A percentile compares a stretch with the other conserved stretches of the same genome.
Conservation (phyloP, 495 filamentous ascomycete genomes). For the Daldinia caldariorum region DNA sequence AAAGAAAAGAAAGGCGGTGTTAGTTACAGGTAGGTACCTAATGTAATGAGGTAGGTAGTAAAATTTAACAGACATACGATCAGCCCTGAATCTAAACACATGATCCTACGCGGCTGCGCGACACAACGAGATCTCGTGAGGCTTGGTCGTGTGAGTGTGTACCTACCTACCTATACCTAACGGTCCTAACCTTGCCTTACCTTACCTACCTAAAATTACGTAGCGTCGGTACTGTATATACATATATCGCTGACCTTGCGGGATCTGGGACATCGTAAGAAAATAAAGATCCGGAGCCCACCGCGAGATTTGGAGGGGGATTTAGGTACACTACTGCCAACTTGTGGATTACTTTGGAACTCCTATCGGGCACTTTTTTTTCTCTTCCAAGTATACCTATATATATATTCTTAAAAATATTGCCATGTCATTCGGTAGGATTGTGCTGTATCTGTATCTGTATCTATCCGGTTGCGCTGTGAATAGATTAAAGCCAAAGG, state of each 20-base stretch:
- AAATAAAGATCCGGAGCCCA: constrained; percentile 35
- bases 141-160: constrained; percentile 30
- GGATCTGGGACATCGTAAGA: constrained; percentile 31
- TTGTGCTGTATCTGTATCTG: constrained; percentile 10
- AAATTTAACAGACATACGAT: not conserved
- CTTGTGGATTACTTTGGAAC: constrained; percentile 9
- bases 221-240: constrained; percentile 2
- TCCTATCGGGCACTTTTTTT: constrained; percentile 19
- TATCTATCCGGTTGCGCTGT: constrained; percentile 34
- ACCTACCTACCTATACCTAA: too few species aligned
- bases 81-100: constrained; percentile 24
- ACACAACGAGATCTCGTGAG: constrained; percentile 39
- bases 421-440: constrained; percentile 17
- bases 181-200: too few species aligned
- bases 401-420: constrained; percentile 22
- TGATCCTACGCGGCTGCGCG: constrained; percentile 42
- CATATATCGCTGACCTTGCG: constrained; percentile 21
- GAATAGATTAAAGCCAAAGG: constrained; percentile 22
- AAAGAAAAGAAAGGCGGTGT: constrained; percentile 19
- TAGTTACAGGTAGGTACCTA: not conserved
- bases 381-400: too few species aligned
- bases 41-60: too few species aligned
- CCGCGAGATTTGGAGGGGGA: constrained; percentile 12
- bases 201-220: not conserved
- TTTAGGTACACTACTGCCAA: constrained; percentile 4